Base-by-base conservation (phyloP, 352 stramenopile genomes). In the Globisporangium parvum region DNA sequence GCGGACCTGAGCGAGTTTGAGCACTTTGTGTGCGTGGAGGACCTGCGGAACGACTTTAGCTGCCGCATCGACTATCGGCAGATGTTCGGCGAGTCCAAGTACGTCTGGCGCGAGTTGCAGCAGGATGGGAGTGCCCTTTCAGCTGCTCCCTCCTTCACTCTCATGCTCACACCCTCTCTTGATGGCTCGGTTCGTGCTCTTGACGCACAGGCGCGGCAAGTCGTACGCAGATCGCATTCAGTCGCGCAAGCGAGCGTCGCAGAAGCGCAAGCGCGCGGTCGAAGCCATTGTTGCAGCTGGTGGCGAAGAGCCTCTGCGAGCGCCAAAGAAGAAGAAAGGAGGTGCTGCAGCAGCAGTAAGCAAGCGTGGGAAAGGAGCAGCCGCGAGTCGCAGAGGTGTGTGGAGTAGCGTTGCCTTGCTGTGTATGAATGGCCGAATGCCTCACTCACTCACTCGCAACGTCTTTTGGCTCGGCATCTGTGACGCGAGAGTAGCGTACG, bases 71-170 rank as follows among this genome's bases (percentile, higher is more conserved):
- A 87, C 45, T 90, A 87, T 56, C 70, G 49, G n/a, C 70, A 69
- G 45, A 87, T 90, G 77, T 90, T 90, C 49, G 73, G 72, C 6
- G 80, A 83, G 10, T 76, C 78, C 46, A 80, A 75, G 80, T 88
- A 51, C 28, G 65, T 51, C 26, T 28, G 26, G 26, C 26, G 10
- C 31, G 35, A 33, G 50, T 37, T 23, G 50, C 18, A 12, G 3
- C 15, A 4, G 53, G 53, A 18, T 26, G 15, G 15, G n/a, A 37
- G 50, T 31, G n/a, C 41, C 3, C 17, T 14, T 6, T 48, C n/a
- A 21, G 9, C 15, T n/a, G 46, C 18, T 55, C 12, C 8, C 28
- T n/a, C 6, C 23, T 1, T 18, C 39, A n/a, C 20, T 53, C 9
- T 41, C 26, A 12, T 17, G 20, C 40, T 51, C 39, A 53, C 9